Base-by-base conservation (phyloP, 495 filamentous ascomycete species). In the Extremus antarcticus region DNA sequence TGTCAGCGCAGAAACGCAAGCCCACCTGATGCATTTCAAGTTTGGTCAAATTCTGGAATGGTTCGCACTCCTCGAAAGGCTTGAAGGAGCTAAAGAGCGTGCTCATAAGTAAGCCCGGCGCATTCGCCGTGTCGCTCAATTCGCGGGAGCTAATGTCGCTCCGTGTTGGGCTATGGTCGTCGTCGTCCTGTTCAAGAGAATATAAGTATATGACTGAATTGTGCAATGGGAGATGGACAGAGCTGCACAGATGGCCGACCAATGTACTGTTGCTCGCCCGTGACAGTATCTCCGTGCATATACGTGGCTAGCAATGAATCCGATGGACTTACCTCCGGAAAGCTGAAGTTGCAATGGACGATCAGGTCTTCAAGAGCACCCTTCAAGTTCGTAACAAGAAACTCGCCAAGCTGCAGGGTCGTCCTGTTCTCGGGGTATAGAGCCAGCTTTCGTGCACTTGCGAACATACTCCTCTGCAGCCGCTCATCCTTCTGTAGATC, bases 41-140 rank as follows among this genome's bases (percentile, higher is more conserved):
- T 22, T 46, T 46, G 11, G 24, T 58, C 19, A 62, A 46, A 7
- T 56, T 60, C 16, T 49, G 48, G 8, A 72, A 51, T 9, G 69
- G 69, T 1, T 63, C 66, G 53, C 69, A 72, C 51, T 67, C 66
- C 9, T 61, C 58, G 51, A 72, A 72, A 1, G 69, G 68, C 43
- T 52, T 50, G 63, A 70, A 61, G 43, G 68, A 63, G 43, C 57
- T 52, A 58, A 72, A 72, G 15, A 70, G 60, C 16, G 63, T 64
- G 2, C 51, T 45, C 3, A 65, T 68, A 17, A 72, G 60, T 19
- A 72, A 57, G 1, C 69, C 69, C 0, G 68, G 65, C 17, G 54
- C 63, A 9, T 65, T 69, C 41, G 61, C 64, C 16, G 65, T 62
- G 51, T 72, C 69, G 50, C 70, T 65, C 21, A 72, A 51, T 46